Evolutionary conservation across 139 green algal species (phyloP), one percentile per base, ranked within the genome.

Genomic region (Closterium sp.): DNA sequence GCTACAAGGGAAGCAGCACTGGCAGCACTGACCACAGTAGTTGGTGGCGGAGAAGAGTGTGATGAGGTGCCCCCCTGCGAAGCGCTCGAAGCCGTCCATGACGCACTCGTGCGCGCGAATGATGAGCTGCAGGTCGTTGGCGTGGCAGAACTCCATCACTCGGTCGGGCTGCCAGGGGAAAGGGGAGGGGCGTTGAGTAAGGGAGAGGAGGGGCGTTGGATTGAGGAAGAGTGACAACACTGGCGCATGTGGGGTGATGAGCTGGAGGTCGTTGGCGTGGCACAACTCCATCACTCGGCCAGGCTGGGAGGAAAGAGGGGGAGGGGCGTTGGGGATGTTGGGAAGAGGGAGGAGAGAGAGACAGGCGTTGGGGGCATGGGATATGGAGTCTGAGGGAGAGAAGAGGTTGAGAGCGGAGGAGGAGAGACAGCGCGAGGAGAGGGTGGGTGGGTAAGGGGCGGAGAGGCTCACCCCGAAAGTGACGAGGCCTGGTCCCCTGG

Each of bases 1-100:
- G 38, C 38, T 66, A 10, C 4, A 66, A 66, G 38, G 38, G 38
- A 87, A 90, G 38, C 31, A 91, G 0, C 31, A 91, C 28, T 10
- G 16, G 33, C 36, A 85, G 10, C 7, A 90, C 90, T 86, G 1
- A 93, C 98, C 98, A 93, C 98, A 99, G 95, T 99, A 99, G 95
- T 99, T 99, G 87, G 98, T 99, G 34, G 98, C 98, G 43, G 95
- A 97, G 95, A 99, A 99, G 4, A 99, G 95, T 2, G 98, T 99
- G 87, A 96, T 95, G 34, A 96, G 92, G 86, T 95, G 93, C 30
- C 94, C 94, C 35, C 90, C 38, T 0, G 98, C 98, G 94, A 99
- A 99, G 87, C 98, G 96, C 96, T 99, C 98, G 93, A 99, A 99
- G 89, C 98, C 98, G 91, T 99, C 98, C 98, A 99, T 99, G 31